Base-by-base conservation (phyloP, 176 grass and related monocot genomes). In the Eleusine coracana region DNA sequence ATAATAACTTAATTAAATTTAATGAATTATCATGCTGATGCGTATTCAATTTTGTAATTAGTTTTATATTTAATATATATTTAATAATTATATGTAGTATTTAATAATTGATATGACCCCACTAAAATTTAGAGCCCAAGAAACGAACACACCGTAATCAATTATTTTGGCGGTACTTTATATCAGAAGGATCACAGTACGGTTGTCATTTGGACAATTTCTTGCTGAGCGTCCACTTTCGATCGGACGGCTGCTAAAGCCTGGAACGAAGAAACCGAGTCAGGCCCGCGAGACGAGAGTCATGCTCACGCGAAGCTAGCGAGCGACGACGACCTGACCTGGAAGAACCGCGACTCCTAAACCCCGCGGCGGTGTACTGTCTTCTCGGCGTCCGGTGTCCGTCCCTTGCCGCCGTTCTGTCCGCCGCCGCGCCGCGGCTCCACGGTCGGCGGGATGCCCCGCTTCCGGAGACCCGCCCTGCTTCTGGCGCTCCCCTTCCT, bases 351-450 rank as follows among this genome's bases (percentile, higher is more conserved):
- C 60, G 27, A 77, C 8, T 46, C 46, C 60, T 54, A 80, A 86
- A 80, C 48, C 73, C 38, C 60, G 44, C 62, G 31, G 77, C 38
- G 68, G 46, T 44, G 84, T 80, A 44, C 58, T 31, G 75, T 70
- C 37, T 44, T 10, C 34, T 29, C 73, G 3, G 46, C 36, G 38
- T 75, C 41, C 72, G 44, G 56, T 44, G 49, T 10, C 41, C 62
- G 42, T 74, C 51, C 55, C 67, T 17, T 79, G 14, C 29, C 40
- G 21, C 60, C 14, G 45, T 80, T 23, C 25, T 29, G n/a, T 27
- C 45, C 45, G 60, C 39, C 20, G 14, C 54, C 16, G 16, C 25
- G 51, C 48, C 37, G 55, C 76, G 36, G 62, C 82, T 17, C 63
- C 31, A 54, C 39, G 23, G 42, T 31, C 37, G 49, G 61, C 68